These are phyloP conservation scores for Leptomonas seymouri DNA, from an alignment of 208 protist species.

Conservation along the genomic window DNA sequence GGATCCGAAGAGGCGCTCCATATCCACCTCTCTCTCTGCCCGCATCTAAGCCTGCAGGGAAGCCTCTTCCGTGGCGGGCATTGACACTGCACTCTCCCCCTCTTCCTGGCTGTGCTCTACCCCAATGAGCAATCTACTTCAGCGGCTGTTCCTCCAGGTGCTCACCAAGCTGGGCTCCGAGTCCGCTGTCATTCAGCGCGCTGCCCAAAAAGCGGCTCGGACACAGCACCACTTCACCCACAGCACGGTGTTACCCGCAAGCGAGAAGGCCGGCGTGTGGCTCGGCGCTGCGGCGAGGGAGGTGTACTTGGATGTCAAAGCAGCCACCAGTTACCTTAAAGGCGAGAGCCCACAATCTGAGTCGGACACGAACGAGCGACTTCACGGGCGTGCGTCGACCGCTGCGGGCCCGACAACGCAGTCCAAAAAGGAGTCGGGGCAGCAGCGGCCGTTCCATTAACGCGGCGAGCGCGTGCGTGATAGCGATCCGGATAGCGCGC, in stretches of 20 bases:
- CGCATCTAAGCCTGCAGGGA: too few species aligned
- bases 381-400: background rate
- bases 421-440: background rate
- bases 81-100: background rate
- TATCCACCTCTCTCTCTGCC: too few species aligned
- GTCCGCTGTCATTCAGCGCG: constrained; percentile 40
- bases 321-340: constrained; percentile 9
- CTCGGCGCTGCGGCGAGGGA: constrained; percentile 52
- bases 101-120: background rate
- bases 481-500: too few species aligned
- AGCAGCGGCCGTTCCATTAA: background rate
- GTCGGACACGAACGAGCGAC: background rate
- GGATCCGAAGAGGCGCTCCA: too few species aligned
- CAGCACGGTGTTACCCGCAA: constrained; percentile 2
- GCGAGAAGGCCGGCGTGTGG: constrained; percentile 61
- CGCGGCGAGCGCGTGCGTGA: background rate
- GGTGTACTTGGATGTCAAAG: constrained; percentile 51
- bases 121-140: constrained; percentile 14
- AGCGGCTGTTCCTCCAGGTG: constrained; percentile 6
- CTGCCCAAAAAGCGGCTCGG: constrained; percentile 53
- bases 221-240: constrained; percentile 33
- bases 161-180: constrained; percentile 42
- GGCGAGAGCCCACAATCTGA: background rate
- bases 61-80: too few species aligned
- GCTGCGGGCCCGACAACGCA: background rate